Base-by-base conservation (phyloP, 2,329 filamentous ascomycete genomes). In the Trichoderma gracile region DNA sequence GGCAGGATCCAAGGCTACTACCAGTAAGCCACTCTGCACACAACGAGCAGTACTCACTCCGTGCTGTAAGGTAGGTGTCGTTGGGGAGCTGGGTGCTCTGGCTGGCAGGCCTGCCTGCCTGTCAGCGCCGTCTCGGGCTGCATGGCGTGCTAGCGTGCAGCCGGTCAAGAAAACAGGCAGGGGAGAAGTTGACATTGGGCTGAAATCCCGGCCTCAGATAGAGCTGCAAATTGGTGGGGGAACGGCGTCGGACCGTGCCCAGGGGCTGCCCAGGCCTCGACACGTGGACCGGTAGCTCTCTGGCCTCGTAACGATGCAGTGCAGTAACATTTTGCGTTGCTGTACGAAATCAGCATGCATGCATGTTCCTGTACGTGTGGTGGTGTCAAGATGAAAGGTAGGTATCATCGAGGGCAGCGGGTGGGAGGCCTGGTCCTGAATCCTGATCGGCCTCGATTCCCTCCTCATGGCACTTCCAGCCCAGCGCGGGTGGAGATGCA, bases 171-270 rank as follows among this genome's bases (percentile, higher is more conserved):
- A 62, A 23, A 21, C 17, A 42, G 19, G 43, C 47, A 61, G n/a
- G 58, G 42, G 49, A 42, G 33, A 15, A 43, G 40, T 53, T 23
- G 25, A n/a, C 40, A 53, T 62, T 62, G 49, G 59, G 59, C 59
- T 62, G 59, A 46, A 62, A 62, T 62, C 47, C 25, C n/a, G 45
- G 57, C 38, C 27, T 60, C 19, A 21, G 12, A 17, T 27, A 23
- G 38, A 53, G 23, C 57, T 52, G 25, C 46, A 45, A 52, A 27
- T 60, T 42, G 46, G 58, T 45, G 25, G 49, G 47, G 47, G 58
- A 53, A 17, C 30, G 58, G 58, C 58, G 40, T 43, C 47, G 58
- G 58, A 25, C 38, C 58, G 47, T 45, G 58, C 42, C 43, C 55
- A 58, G 55, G 53, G 53, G n/a, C 54, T 56, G 38, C 23, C 23